Conservation (phyloP, 352 stramenopile species). For the Globisporangium spiculum region DNA sequence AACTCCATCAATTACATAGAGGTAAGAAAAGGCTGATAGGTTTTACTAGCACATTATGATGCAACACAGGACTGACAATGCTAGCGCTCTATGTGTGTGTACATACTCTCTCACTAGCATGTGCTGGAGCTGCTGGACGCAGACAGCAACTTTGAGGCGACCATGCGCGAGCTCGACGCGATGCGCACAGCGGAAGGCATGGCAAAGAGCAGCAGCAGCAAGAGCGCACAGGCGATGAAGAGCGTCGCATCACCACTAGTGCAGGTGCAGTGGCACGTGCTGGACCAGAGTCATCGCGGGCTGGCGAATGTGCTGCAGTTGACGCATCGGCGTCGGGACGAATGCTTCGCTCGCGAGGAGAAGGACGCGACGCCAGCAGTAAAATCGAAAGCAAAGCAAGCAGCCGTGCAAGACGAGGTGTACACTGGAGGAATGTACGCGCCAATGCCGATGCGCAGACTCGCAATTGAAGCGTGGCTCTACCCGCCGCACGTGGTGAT, state of each 20-base stretch:
- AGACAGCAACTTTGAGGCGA: conserved; percentile 48
- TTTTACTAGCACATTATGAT: neutral
- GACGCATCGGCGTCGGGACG: conserved; percentile 16
- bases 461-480: conserved; percentile 64
- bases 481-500: conserved; percentile 69
- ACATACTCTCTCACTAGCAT: conserved; percentile 21
- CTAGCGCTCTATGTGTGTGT: conserved; percentile 1
- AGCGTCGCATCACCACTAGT: conserved; percentile 29
- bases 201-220: conserved; percentile 28
- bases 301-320: conserved; percentile 47
- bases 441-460: conserved; percentile 47
- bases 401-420: conserved; percentile 10
- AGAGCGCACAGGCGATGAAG: conserved; percentile 17
- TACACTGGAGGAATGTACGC: conserved; percentile 40
- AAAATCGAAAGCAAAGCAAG: conserved; percentile 7
- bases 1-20: conserved; percentile 29
- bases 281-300: conserved; percentile 36
- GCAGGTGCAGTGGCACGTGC: conserved; percentile 60
- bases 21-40: conserved; percentile 18
- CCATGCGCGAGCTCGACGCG: conserved; percentile 54
- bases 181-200: conserved; percentile 32
- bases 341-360: conserved; percentile 23
- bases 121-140: conserved; percentile 45
- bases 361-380: neutral
- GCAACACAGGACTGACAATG: neutral